phyloP scores from a whole-genome alignment of 2,329 filamentous ascomycete species.

The Aspergillus transmontanensis region DNA sequence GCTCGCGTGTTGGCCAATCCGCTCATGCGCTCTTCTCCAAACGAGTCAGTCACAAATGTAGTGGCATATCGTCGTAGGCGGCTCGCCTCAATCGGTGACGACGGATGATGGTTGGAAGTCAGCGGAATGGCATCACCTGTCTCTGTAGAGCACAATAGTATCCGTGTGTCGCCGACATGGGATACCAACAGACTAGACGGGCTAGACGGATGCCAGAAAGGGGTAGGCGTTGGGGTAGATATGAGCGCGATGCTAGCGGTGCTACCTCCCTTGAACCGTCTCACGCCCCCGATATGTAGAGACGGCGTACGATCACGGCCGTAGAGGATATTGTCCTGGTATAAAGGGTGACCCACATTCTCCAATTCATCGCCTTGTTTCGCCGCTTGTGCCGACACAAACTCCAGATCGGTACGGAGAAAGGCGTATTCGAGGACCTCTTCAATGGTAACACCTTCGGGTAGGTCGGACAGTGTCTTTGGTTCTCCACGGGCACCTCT shows the following conservation, averaged over 20 bases:
- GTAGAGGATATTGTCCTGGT: constrained; percentile 81
- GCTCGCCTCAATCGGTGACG: constrained; percentile 78
- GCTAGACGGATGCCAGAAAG: constrained; percentile 92
- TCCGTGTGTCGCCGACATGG: constrained; percentile 90
- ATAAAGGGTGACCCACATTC: constrained; percentile 74
- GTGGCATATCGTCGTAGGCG: constrained; percentile 83
- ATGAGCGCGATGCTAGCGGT: constrained; percentile 89
- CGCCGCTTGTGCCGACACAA: constrained; percentile 82
- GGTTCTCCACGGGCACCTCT: constrained; percentile 30
- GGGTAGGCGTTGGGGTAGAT: constrained; percentile 85
- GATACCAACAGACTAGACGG: constrained; percentile 82
- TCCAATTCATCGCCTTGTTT: constrained; percentile 75
- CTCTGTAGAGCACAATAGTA: constrained; percentile 83
- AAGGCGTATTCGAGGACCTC: constrained; percentile 85
- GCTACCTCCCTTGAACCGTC: constrained; percentile 88
- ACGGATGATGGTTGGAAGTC: constrained; percentile 90
- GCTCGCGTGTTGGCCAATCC: constrained; percentile 91
- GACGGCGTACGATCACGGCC: constrained; percentile 53
- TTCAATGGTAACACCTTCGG: constrained; percentile 46
- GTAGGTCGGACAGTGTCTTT: constrained; percentile 26
- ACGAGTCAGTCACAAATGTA: constrained; percentile 90
- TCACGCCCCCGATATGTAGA: constrained; percentile 67
- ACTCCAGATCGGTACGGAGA: constrained; percentile 89
- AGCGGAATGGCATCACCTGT: constrained; percentile 79
- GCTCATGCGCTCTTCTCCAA: constrained; percentile 93